Evolutionary conservation across 2,329 filamentous ascomycete genomes (phyloP).

Genomic region (Hymenotorrendiella dingleyae): DNA sequence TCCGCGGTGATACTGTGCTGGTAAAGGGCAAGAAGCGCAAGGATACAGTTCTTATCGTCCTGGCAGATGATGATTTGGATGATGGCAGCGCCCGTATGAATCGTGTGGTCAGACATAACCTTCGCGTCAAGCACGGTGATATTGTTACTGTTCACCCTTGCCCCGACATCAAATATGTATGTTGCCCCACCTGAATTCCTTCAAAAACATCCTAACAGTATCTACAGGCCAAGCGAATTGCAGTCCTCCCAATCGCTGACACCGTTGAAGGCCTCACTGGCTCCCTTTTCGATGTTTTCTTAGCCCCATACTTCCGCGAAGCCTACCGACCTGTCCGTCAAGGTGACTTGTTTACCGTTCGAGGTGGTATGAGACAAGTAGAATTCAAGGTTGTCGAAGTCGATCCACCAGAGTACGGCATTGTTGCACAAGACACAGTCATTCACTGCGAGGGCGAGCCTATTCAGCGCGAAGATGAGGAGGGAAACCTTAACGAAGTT

Average conservation of each 20-base stretch:
- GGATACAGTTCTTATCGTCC: slow-evolving; percentile 95
- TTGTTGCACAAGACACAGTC: slow-evolving; percentile 96
- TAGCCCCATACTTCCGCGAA: slow-evolving; percentile 98
- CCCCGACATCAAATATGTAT: slow-evolving; percentile 99
- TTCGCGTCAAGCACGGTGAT: slow-evolving; percentile 97
- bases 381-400: slow-evolving; percentile 99
- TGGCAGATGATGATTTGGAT: slow-evolving; percentile 96
- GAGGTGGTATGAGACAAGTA: slow-evolving; percentile 97
- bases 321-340: slow-evolving; percentile 95
- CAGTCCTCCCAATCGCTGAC: slow-evolving; percentile 95
- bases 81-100: slow-evolving; percentile 97
- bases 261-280: slow-evolving; percentile 97
- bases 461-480: slow-evolving; percentile 97
- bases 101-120: slow-evolving; percentile 95
- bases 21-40: slow-evolving; percentile 99
- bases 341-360: slow-evolving; percentile 94
- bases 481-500: slow-evolving; percentile 98
- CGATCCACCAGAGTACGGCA: slow-evolving; percentile 96
- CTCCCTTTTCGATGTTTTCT: slow-evolving; percentile 97
- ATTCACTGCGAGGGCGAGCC: slow-evolving; percentile 98
- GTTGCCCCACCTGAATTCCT: slow-evolving; percentile 38
- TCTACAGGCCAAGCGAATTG: slow-evolving; percentile 89
- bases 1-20: slow-evolving; percentile 95
- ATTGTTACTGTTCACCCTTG: slow-evolving; percentile 96
- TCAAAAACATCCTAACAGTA: slow-evolving; percentile 19